Conservation (phyloP, 2,329 filamentous ascomycete genomes). For the Diaporthe batatas region DNA sequence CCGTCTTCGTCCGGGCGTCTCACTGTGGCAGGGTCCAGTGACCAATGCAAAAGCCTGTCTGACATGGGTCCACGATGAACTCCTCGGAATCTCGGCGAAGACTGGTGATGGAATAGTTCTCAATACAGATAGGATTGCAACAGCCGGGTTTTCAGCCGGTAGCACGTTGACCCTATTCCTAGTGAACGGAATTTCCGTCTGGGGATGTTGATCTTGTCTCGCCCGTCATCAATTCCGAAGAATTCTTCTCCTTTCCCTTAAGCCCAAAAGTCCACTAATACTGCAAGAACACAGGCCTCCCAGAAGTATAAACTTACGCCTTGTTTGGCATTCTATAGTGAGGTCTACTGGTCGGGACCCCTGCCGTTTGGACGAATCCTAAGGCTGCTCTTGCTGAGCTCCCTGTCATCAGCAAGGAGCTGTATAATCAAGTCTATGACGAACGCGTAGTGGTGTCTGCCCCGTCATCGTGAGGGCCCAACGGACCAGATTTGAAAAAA, state of each 20-base stretch:
- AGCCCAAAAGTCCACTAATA: neutral
- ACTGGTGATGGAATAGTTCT: neutral
- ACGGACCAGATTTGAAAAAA: neutral
- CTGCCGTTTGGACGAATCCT: neutral
- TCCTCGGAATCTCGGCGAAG: neutral
- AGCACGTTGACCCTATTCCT: neutral
- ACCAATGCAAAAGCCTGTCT: neutral
- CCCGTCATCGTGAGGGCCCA: neutral
- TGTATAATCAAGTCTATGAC: neutral
- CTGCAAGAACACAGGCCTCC: neutral
- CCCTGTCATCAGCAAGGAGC: neutral
- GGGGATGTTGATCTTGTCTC: neutral
- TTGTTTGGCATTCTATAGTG: neutral
- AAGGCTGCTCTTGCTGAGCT: neutral
- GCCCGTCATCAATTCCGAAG: neutral
- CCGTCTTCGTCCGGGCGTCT: neutral
- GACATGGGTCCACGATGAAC: neutral
- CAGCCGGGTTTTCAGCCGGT: neutral
- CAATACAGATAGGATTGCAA: neutral
- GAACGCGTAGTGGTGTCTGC: slow-evolving; percentile 2
- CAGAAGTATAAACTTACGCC: neutral
- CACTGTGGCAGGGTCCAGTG: neutral
- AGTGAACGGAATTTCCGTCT: neutral
- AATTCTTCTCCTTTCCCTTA: neutral
- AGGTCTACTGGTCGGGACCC: slow-evolving; percentile 6